These are phyloP conservation scores for Hypomontagnella monticulosa DNA, from an alignment of 495 filamentous ascomycete genomes.

Conservation along the genomic window DNA sequence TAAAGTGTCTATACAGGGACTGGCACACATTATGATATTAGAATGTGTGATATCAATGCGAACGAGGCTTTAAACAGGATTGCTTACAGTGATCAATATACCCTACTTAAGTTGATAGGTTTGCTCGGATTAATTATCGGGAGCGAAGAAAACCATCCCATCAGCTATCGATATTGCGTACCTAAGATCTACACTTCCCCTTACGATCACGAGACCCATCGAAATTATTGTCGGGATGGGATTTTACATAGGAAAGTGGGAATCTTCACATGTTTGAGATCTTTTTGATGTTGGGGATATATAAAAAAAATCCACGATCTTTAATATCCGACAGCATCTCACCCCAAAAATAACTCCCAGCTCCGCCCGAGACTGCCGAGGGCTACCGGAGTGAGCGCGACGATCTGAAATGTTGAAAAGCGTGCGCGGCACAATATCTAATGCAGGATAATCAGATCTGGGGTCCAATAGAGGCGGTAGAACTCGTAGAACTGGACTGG, in stretches of 20 bases:
- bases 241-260: neutral
- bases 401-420: slow-evolving; percentile 11
- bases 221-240: neutral
- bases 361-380: slow-evolving; percentile 21
- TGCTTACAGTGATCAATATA: slow-evolving; percentile 3
- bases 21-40: neutral
- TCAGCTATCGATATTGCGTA: slow-evolving; percentile 1
- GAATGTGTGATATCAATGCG: neutral
- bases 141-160: neutral
- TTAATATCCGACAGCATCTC: slow-evolving; percentile 22
- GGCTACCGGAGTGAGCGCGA: slow-evolving; percentile 19
- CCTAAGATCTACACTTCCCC: neutral
- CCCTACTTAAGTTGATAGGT: slow-evolving; percentile 1
- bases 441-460: slow-evolving; percentile 11
- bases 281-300: neutral
- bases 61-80: neutral
- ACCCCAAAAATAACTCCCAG: slow-evolving; percentile 18
- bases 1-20: neutral
- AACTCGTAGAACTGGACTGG: slow-evolving; percentile 6
- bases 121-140: neutral
- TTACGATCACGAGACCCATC: neutral
- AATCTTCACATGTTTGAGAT: slow-evolving; percentile 16
- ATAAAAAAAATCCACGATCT: slow-evolving; percentile 12
- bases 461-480: slow-evolving; percentile 13
- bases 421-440: slow-evolving; percentile 18